Evolutionary conservation across 495 filamentous ascomycete species (phyloP).

Genomic region (Annulohypoxylon moriforme): DNA sequence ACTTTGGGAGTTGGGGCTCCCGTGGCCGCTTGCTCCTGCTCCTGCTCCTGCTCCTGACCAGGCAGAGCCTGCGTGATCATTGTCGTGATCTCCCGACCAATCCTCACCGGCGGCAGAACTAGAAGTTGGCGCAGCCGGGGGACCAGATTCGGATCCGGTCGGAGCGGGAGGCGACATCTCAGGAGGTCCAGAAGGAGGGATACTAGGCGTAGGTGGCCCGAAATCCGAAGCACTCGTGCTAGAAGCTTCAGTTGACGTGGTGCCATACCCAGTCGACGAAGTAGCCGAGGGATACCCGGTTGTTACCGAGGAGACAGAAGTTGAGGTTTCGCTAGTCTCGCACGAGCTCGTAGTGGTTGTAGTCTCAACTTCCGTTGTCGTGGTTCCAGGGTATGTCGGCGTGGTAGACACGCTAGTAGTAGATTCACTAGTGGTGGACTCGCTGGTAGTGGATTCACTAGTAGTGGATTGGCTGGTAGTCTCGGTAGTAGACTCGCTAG

Average conservation of each 20-base stretch:
- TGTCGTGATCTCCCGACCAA: not conserved
- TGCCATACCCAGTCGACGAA: not conserved
- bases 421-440: not conserved
- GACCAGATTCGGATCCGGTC: not conserved
- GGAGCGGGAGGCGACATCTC: constrained; percentile 9
- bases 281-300: not conserved
- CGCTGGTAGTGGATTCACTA: not conserved
- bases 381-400: not conserved
- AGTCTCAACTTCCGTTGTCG: not conserved
- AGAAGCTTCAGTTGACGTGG: not conserved
- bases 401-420: not conserved
- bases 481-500: not conserved
- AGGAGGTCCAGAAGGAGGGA: not conserved
- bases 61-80: not conserved
- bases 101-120: not conserved
- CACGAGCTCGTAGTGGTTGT: constrained; percentile 2
- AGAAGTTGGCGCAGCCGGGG: not conserved
- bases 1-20: not conserved
- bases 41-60: not conserved
- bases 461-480: not conserved
- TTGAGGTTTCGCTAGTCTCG: not conserved
- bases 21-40: not conserved
- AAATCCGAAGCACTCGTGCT: not conserved
- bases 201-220: not conserved
- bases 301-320: not conserved